Evolutionary conservation across 768 basidiomycete genomes (phyloP).

Genomic region (Amanita fuliginea): DNA sequence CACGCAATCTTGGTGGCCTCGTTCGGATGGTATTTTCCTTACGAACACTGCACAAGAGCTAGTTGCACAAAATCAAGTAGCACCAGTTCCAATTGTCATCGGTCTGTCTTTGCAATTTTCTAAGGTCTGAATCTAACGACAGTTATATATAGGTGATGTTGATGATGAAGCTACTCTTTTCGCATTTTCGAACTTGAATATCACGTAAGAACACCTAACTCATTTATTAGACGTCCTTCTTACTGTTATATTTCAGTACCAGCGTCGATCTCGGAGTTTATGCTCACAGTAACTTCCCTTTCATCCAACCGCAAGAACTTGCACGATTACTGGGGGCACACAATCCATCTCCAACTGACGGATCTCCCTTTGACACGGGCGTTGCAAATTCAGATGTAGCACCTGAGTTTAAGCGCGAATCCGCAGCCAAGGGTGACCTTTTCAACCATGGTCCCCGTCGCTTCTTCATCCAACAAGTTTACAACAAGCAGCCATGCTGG

Average conservation of each 20-base stretch:
- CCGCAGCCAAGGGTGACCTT: constrained; percentile 25
- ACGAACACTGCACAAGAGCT: constrained; percentile 29
- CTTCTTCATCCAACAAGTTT: constrained; percentile 22
- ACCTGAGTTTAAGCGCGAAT: constrained; percentile 29
- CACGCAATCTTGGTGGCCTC: constrained; percentile 35
- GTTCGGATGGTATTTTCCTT: constrained; percentile 39
- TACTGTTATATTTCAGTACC: no score
- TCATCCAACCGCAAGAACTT: background rate
- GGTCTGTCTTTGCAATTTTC: constrained; percentile 15
- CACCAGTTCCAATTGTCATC: constrained; percentile 37
- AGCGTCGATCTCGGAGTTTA: no score
- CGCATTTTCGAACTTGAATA: constrained; percentile 28
- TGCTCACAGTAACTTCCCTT: background rate
- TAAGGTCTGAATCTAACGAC: background rate
- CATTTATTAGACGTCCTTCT: background rate
- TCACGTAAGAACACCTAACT: constrained; percentile 22
- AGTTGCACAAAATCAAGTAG: constrained; percentile 30
- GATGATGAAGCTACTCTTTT: constrained; percentile 51
- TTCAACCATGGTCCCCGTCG: constrained; percentile 23
- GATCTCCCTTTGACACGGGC: constrained; percentile 44
- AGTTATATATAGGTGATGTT: constrained; percentile 26
- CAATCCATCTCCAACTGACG: constrained; percentile 26
- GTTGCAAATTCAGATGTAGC: constrained; percentile 26
- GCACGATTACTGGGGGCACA: constrained; percentile 13
- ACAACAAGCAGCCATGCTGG: constrained; percentile 28